Evolutionary conservation across 1,139 yeast species (phyloP).

Genomic region (Debaryomycetaceae sp.): DNA sequence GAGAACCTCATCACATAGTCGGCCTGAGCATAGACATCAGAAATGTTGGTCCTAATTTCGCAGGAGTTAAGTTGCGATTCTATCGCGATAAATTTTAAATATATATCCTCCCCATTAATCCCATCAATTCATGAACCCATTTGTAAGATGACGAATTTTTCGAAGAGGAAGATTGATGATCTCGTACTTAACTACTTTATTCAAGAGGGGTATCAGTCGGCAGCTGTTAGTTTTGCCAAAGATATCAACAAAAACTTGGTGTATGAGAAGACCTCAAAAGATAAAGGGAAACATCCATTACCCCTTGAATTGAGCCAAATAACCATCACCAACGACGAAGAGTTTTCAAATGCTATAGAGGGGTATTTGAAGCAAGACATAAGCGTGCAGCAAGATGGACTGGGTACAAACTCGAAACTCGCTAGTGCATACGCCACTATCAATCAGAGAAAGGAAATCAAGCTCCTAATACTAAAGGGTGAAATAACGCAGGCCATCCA

Average conservation of each 20-base stretch:
- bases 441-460: conserved; percentile 45
- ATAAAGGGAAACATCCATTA: conserved; percentile 2
- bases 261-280: conserved; percentile 1
- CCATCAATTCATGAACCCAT: background rate
- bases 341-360: conserved; percentile 15
- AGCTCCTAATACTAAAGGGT: conserved; percentile 47
- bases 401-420: conserved; percentile 9
- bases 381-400: background rate
- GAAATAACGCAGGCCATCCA: conserved; percentile 45
- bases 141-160: conserved; percentile 5
- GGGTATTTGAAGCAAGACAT: conserved; percentile 1
- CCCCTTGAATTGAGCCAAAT: conserved; percentile 4
- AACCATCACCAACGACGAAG: conserved; percentile 11
- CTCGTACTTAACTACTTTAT: conserved; percentile 53
- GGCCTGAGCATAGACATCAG: background rate
- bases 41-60: background rate
- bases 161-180: conserved; percentile 38
- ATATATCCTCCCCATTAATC: background rate
- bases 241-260: conserved; percentile 31
- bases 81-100: background rate
- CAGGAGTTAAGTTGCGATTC: background rate
- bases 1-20: background rate
- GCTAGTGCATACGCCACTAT: conserved; percentile 47
- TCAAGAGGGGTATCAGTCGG: conserved; percentile 55
- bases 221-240: conserved; percentile 47